phyloP scores from a whole-genome alignment of 306 rosid species.

The Castanopsis chinensis region DNA sequence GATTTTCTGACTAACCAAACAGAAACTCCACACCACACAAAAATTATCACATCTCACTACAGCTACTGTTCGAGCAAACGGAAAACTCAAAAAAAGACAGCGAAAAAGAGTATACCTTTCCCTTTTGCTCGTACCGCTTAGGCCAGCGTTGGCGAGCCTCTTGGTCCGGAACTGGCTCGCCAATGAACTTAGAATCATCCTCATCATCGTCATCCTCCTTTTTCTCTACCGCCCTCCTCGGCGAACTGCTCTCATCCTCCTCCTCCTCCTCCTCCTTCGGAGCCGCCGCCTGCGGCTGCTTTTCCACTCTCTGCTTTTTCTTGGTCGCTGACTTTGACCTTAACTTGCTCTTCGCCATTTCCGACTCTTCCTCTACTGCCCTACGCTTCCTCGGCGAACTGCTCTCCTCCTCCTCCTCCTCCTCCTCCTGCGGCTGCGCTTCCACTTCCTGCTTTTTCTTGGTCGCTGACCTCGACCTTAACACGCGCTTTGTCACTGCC shows the following conservation, averaged over 20 bases:
- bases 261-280: neutral
- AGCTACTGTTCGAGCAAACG: no score
- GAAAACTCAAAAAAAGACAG: no score
- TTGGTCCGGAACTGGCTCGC: conserved; percentile 26
- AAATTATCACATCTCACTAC: no score
- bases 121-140: conserved; percentile 41
- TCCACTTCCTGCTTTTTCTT: no score
- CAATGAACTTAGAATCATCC: conserved; percentile 22
- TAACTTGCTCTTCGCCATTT: neutral
- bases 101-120: neutral
- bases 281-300: neutral
- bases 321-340: neutral
- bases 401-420: no score
- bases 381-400: no score
- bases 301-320: neutral
- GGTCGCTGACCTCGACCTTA: no score
- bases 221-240: neutral
- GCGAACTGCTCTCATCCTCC: neutral
- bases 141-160: conserved; percentile 69
- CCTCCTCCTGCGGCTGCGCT: no score
- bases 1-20: no score
- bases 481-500: no score
- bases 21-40: no score
- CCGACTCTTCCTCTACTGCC: no score
- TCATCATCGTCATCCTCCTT: neutral